Percentiles rank a stretch among this genome's conserved stretches.
These are phyloP conservation scores for Blastobotrys capitulatus DNA, from an alignment of 1,139 yeast species.

Conservation along the genomic window DNA sequence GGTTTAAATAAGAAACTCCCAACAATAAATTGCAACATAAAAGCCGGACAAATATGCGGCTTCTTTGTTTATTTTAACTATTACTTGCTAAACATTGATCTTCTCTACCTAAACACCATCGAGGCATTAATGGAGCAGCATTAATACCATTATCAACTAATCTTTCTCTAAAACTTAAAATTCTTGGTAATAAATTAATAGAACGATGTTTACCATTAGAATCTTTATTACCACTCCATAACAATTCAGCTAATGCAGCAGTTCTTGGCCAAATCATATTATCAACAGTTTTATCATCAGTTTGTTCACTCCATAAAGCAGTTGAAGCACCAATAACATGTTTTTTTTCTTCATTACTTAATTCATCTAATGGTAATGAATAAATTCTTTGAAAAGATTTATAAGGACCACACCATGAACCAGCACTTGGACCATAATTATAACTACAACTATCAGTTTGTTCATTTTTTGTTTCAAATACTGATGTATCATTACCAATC, in stretches of 20 bases:
- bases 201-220: constrained; percentile 33
- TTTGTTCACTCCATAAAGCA: constrained; percentile 44
- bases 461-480: constrained; percentile 24
- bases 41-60: no score
- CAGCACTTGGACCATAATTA: constrained; percentile 37
- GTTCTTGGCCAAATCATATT: constrained; percentile 44
- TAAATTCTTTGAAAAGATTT: constrained; percentile 47
- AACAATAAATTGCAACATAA: no score
- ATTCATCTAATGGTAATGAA: constrained; percentile 36
- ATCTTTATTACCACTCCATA: constrained; percentile 45
- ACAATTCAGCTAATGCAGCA: constrained; percentile 44
- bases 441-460: constrained; percentile 27
- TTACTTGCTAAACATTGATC: not conserved
- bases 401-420: constrained; percentile 48
- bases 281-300: constrained; percentile 38
- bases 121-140: constrained; percentile 42
- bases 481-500: constrained; percentile 39
- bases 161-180: constrained; percentile 42
- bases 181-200: constrained; percentile 37
- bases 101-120: constrained; percentile 35
- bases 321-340: constrained; percentile 44
- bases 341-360: constrained; percentile 34
- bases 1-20: no score
- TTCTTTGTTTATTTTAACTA: no score
- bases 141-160: constrained; percentile 38